Conservation (phyloP, 2,329 filamentous ascomycete species). For the Aspergillus sp. region DNA sequence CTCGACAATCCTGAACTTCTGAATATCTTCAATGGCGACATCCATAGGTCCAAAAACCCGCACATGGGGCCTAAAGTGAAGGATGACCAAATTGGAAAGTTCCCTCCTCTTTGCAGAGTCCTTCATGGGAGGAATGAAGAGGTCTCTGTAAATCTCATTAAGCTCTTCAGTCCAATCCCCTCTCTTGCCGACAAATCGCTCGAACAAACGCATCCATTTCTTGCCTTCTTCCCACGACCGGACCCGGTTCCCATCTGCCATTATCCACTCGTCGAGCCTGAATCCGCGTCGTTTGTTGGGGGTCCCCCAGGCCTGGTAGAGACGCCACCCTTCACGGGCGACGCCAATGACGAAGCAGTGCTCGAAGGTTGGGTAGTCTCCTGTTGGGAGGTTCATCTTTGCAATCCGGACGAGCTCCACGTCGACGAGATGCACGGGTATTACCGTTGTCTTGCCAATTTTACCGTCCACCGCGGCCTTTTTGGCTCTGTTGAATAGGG, state of each 20-base stretch:
- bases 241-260: not conserved
- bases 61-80: not conserved
- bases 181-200: not conserved
- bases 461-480: not conserved
- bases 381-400: not conserved
- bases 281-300: not conserved
- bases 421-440: not conserved
- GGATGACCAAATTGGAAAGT: not conserved
- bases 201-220: not conserved
- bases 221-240: not conserved
- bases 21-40: not conserved
- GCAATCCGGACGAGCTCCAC: not conserved
- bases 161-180: not conserved
- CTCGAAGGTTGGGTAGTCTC: not conserved
- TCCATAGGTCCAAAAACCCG: not conserved
- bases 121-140: not conserved
- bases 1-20: not conserved
- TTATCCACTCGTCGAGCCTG: not conserved
- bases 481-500: not conserved
- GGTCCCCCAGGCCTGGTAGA: not conserved
- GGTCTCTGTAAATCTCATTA: not conserved
- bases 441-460: not conserved
- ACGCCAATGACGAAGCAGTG: not conserved
- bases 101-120: not conserved
- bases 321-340: not conserved